phyloP scores from a whole-genome alignment of 2,329 filamentous ascomycete species.

The Colletotrichum sp. region DNA sequence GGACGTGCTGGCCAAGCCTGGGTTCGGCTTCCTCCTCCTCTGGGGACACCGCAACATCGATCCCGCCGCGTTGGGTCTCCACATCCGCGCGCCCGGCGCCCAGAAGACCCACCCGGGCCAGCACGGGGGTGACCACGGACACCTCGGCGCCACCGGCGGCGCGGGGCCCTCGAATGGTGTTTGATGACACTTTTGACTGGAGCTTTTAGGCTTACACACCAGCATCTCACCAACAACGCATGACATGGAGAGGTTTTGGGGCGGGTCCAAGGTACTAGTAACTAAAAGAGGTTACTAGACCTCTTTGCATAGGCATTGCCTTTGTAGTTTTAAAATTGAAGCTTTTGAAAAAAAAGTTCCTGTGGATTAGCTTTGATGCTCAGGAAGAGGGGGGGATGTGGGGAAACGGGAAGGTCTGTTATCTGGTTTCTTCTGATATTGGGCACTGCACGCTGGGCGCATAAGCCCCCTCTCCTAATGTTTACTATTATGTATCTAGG shows the following conservation, averaged over 20 bases:
- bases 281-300: neutral
- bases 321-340: neutral
- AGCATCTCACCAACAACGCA: neutral
- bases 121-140: conserved; percentile 9
- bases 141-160: neutral
- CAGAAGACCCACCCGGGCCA: neutral
- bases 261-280: neutral
- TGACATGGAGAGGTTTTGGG: neutral
- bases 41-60: conserved; percentile 68
- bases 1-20: conserved; percentile 68
- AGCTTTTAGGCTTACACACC: neutral
- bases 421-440: neutral
- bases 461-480: neutral
- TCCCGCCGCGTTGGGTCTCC: conserved; percentile 58
- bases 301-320: neutral
- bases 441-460: neutral
- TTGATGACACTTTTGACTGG: neutral
- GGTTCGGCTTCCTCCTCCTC: conserved; percentile 65
- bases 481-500: neutral
- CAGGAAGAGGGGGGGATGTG: neutral
- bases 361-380: neutral
- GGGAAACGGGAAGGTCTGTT: neutral
- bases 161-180: neutral
- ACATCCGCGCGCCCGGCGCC: conserved; percentile 31
- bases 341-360: neutral